These are phyloP conservation scores for Viola pubescens DNA, from an alignment of 441 rosid species.

Conservation along the genomic window DNA sequence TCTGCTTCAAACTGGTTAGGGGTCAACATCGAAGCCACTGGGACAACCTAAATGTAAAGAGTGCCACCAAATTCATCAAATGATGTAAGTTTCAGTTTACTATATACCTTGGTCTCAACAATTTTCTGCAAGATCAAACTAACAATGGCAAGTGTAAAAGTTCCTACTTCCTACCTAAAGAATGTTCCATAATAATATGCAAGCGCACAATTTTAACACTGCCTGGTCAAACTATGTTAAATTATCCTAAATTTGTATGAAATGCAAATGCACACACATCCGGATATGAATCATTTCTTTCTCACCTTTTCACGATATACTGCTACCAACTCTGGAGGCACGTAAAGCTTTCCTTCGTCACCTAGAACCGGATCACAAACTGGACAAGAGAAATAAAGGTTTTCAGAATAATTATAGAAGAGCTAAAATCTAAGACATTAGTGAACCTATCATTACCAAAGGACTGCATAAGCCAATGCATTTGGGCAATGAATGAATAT, in stretches of 20 bases:
- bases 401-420: slow-evolving; percentile 5
- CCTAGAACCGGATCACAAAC: slow-evolving; percentile 99
- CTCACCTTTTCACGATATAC: slow-evolving; percentile 91
- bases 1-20: slow-evolving; percentile 99
- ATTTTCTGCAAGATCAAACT: background rate
- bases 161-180: background rate
- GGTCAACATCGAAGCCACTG: slow-evolving; percentile 98
- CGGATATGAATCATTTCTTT: background rate
- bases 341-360: slow-evolving; percentile 98
- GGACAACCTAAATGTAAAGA: slow-evolving; percentile 67
- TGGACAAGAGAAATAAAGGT: slow-evolving; percentile 24
- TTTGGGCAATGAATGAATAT: too few relatives aligned
- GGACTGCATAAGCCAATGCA: too few relatives aligned
- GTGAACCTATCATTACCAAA: background rate
- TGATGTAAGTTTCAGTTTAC: background rate
- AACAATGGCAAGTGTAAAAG: slow-evolving; percentile 1
- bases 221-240: too few relatives aligned
- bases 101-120: slow-evolving; percentile 6
- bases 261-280: background rate
- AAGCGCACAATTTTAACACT: too few relatives aligned
- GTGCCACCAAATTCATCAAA: slow-evolving; percentile 10
- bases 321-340: slow-evolving; percentile 68
- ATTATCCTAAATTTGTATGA: background rate
- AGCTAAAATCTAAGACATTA: slow-evolving; percentile 4
- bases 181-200: background rate